Percentiles rank a stretch among this genome's conserved stretches.
These are phyloP conservation scores for Capsella bursapastoris DNA, from an alignment of 345 rosid species.

Conservation along the genomic window DNA sequence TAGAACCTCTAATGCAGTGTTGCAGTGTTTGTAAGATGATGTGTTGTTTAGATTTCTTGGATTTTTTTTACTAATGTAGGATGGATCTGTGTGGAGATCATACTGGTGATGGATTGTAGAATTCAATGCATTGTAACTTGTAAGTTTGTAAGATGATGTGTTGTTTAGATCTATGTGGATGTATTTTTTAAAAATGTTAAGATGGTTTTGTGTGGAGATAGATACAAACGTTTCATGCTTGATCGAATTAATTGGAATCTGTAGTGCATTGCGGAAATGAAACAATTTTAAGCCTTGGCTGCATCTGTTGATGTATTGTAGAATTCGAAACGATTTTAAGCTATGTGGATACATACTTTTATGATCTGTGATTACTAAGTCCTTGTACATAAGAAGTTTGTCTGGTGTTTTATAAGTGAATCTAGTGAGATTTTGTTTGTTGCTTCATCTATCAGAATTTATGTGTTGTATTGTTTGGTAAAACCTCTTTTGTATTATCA, in stretches of 20 bases:
- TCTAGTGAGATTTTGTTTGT: neutral
- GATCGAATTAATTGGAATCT: conserved; percentile 1
- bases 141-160: neutral
- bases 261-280: neutral
- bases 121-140: neutral
- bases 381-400: conserved; percentile 1
- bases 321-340: neutral
- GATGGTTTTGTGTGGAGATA: neutral
- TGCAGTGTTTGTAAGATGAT: neutral
- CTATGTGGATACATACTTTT: neutral
- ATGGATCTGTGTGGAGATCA: conserved; percentile 14
- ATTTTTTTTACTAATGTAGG: neutral
- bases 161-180: neutral
- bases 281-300: neutral
- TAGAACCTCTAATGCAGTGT: neutral
- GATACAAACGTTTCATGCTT: neutral
- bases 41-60: neutral
- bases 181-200: neutral
- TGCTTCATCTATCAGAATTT: neutral
- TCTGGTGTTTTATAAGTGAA: neutral
- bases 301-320: neutral
- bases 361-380: conserved; percentile 1
- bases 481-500: neutral
- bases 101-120: neutral
- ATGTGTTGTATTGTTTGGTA: neutral